A percentile compares a stretch with the other conserved stretches of the same genome.
Conservation (phyloP, 2,329 filamentous ascomycete genomes). For the Stagonosporopsis tanaceti region DNA sequence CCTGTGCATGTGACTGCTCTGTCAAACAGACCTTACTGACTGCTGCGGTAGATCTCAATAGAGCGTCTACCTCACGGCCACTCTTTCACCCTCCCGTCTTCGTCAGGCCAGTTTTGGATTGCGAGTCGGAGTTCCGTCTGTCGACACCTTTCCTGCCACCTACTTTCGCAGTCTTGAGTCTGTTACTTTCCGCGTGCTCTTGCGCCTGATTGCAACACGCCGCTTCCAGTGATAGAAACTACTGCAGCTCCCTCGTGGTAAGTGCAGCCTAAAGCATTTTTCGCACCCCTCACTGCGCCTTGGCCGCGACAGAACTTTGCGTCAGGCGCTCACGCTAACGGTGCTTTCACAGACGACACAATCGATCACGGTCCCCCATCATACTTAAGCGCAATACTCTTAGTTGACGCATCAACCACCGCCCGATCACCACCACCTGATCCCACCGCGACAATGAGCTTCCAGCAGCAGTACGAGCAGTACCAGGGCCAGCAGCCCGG, state of each 20-base stretch:
- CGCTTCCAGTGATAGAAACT: constrained; percentile 26
- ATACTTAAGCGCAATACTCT: constrained; percentile 43
- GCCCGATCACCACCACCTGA: constrained; percentile 29
- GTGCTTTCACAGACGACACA: constrained; percentile 33
- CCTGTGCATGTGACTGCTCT: constrained; percentile 38
- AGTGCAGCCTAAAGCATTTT: constrained; percentile 34
- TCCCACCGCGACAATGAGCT: constrained; percentile 64
- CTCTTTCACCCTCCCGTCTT: constrained; percentile 39
- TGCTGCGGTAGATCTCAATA: constrained; percentile 20
- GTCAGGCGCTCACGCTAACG: constrained; percentile 39
- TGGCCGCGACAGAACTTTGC: constrained; percentile 19
- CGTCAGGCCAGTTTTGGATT: constrained; percentile 32
- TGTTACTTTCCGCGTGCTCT: constrained; percentile 28
- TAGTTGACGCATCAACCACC: constrained; percentile 24
- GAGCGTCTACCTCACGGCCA: constrained; percentile 37
- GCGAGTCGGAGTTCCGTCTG: constrained; percentile 41
- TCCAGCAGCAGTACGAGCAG: constrained; percentile 70
- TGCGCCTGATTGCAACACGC: constrained; percentile 28
- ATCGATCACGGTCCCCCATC: constrained; percentile 35
- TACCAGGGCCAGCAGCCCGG: constrained; percentile 67
- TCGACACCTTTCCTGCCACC: constrained; percentile 44
- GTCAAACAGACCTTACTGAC: constrained; percentile 38
- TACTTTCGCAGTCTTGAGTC: constrained; percentile 32
- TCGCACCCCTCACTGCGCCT: constrained; percentile 15
- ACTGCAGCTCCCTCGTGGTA: constrained; percentile 32